A percentile compares a stretch with the other conserved stretches of the same genome.
Evolutionary conservation across 345 rosid species (phyloP).

Genomic region (Pistacia vera): DNA sequence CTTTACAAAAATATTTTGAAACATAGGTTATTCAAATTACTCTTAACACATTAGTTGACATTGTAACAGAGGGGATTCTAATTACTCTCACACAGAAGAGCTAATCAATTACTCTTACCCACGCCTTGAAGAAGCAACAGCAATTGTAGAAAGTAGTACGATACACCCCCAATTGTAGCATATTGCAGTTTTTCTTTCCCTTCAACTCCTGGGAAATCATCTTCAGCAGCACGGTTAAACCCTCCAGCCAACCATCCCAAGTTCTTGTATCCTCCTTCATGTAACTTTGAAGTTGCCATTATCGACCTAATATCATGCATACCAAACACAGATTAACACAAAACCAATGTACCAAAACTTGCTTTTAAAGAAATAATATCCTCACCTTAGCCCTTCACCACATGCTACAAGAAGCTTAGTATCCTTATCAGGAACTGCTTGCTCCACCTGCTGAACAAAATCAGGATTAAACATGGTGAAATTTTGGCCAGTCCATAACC

Average conservation of each 20-base stretch:
- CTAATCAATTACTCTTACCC: neutral
- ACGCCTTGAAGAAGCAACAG: constrained; percentile 19
- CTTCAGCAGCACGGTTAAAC: constrained; percentile 61
- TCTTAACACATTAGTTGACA: too few species aligned
- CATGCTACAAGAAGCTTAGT: constrained; percentile 77
- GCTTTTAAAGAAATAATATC: neutral
- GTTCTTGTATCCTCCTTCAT: constrained; percentile 62
- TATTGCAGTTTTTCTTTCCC: constrained; percentile 70
- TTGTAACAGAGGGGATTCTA: too few species aligned
- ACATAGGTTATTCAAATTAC: too few species aligned
- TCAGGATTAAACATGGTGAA: constrained; percentile 46
- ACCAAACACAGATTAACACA: neutral
- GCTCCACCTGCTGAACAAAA: constrained; percentile 53
- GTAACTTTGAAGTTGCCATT: constrained; percentile 62
- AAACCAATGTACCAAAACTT: neutral
- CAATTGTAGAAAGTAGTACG: constrained; percentile 62
- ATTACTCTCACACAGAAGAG: neutral
- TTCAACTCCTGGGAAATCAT: constrained; percentile 60
- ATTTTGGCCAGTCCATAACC: constrained; percentile 92
- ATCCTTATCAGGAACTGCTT: constrained; percentile 60
- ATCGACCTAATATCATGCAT: constrained; percentile 43
- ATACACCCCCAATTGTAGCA: constrained; percentile 86
- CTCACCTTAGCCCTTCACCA: constrained; percentile 93
- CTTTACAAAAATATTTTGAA: too few species aligned
- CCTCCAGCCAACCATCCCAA: constrained; percentile 84